These are phyloP conservation scores for Pseudonectria buxi DNA, from an alignment of 2,329 filamentous ascomycete genomes.

Conservation along the genomic window DNA sequence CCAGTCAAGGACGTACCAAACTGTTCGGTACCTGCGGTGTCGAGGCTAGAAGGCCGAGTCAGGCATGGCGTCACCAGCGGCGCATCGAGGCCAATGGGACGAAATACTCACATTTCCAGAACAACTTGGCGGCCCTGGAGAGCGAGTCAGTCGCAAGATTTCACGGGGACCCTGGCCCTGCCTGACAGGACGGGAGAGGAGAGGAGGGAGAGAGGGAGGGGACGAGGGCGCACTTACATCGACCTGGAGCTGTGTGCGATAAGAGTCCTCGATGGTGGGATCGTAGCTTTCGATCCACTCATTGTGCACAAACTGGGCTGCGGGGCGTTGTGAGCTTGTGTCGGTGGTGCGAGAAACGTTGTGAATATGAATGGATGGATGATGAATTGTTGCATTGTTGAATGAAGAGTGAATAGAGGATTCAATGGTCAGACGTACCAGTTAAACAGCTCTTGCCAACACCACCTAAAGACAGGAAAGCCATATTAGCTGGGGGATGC, in stretches of 20 bases:
- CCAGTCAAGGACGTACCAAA: constrained; percentile 60
- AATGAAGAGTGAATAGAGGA: no score
- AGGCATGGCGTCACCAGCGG: constrained; percentile 8
- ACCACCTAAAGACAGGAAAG: constrained; percentile 51
- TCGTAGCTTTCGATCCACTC: constrained; percentile 89
- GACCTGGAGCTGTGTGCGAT: constrained; percentile 68
- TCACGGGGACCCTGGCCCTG: constrained; percentile 3
- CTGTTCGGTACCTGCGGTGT: constrained; percentile 87
- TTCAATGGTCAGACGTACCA: constrained; percentile 46
- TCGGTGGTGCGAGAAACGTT: no score
- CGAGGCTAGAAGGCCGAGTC: constrained; percentile 49
- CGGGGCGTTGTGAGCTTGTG: constrained; percentile 13
- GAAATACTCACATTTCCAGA: constrained; percentile 71
- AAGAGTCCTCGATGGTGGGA: constrained; percentile 72
- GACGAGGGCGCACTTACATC: constrained; percentile 63
- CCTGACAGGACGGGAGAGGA: constrained; percentile 1
- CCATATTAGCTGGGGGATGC: constrained; percentile 22
- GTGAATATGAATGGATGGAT: no score
- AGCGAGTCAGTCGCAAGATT: constrained; percentile 24
- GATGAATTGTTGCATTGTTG: no score
- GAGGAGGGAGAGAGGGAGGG: not conserved
- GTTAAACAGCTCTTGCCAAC: constrained; percentile 91
- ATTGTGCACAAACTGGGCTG: constrained; percentile 89
- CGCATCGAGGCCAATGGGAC: constrained; percentile 11
- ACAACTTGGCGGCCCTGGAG: constrained; percentile 76